Percentiles rank a stretch among this genome's conserved stretches.
These are phyloP conservation scores for Colletotrichum kahawae DNA, from an alignment of 2,329 filamentous ascomycete genomes.

Conservation along the genomic window DNA sequence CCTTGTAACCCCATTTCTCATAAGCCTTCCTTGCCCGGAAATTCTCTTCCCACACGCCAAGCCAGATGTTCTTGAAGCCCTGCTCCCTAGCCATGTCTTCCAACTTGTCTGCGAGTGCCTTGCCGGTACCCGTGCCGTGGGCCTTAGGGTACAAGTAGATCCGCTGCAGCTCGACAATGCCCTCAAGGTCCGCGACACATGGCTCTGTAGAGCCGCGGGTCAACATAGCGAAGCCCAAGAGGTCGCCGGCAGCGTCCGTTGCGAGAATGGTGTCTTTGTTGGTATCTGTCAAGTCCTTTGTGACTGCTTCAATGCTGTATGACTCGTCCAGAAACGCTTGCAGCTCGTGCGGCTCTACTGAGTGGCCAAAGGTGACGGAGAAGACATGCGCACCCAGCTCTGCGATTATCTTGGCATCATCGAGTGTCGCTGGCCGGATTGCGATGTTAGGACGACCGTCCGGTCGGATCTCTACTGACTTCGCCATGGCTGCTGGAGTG, in stretches of 20 bases:
- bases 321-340: slow-evolving; percentile 39
- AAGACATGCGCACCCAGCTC: slow-evolving; percentile 42
- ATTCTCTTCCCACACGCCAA: slow-evolving; percentile 55
- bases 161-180: slow-evolving; percentile 45
- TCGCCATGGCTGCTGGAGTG: not conserved
- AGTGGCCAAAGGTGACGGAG: slow-evolving; percentile 44
- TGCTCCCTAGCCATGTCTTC: slow-evolving; percentile 38
- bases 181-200: slow-evolving; percentile 34
- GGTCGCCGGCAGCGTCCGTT: not conserved
- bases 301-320: slow-evolving; percentile 38
- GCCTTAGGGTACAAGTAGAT: slow-evolving; percentile 41
- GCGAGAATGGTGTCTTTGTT: slow-evolving; percentile 32
- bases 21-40: slow-evolving; percentile 41
- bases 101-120: slow-evolving; percentile 30
- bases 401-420: slow-evolving; percentile 35
- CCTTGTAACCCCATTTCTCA: slow-evolving; percentile 42
- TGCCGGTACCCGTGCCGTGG: slow-evolving; percentile 45
- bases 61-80: slow-evolving; percentile 45
- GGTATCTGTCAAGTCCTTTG: slow-evolving; percentile 26
- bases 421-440: not conserved
- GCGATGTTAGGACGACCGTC: not conserved
- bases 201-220: slow-evolving; percentile 41
- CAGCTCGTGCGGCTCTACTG: slow-evolving; percentile 41
- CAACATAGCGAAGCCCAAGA: slow-evolving; percentile 47
- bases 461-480: not conserved